Evolutionary conservation across 345 rosid genomes (phyloP), one percentile per base, ranked within the genome.

Genomic region (Sisymbrium irio): DNA sequence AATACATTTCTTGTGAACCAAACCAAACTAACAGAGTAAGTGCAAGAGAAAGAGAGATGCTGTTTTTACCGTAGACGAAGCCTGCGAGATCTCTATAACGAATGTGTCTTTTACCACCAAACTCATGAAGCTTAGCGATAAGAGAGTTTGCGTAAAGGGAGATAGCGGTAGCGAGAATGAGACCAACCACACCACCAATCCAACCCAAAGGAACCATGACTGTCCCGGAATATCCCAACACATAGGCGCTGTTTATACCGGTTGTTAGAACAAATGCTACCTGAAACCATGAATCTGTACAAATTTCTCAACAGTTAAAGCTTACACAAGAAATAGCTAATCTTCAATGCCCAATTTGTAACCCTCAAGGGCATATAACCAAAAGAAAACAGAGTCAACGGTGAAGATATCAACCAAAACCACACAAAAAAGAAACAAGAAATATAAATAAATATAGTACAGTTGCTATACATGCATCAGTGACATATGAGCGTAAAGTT

Each of bases 1-100:
- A 18, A 42, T 12, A 67, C 14, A 19, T 46, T 55, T 49, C 15
- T 30, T 42, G 41, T 74, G 37, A 46, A 39, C 39, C 17, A 1
- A 41, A 17, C 30, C 15, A 13, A 53, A 32, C 2, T 3, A 28
- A 72, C 18, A 27, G 4, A 40, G 7, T 6, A 42, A 30, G 3
- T 36, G 66, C 0, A 12, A 45, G 33, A 71, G n/a, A 47, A 9
- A 9, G 35, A 45, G 33, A 8, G 25, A 22, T 15, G 41, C 19
- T 14, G 12, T 62, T 40, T 47, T 9, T 80, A 91, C 97, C 93
- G 18, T 92, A 95, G 17, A 91, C 58, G 60, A 71, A 80, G 63
- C 96, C 94, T 2, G 97, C 99, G 4, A 95, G 93, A 75, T 95
- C 97, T 82, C 97, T 87, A 78, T 92, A 92, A 78, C 99, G 82